These are phyloP conservation scores for Ceraceosorus guamensis DNA, from an alignment of 1,284 basidiomycete species.

Conservation along the genomic window DNA sequence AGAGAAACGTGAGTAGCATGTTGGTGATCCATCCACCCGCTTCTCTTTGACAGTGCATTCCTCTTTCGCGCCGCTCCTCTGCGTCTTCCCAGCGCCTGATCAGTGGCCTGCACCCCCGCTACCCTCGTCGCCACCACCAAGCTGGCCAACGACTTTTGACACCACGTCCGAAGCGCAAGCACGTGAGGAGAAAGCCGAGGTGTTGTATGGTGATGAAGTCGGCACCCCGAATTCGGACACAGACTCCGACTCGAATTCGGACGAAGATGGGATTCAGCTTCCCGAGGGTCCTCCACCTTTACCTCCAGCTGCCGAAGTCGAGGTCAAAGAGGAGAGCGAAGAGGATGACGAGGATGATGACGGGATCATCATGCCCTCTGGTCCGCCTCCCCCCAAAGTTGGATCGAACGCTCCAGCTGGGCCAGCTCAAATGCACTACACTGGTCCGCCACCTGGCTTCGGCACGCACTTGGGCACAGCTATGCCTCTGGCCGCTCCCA, in stretches of 20 bases:
- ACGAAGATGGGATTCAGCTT: conserved; percentile 13
- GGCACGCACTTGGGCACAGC: too few species aligned
- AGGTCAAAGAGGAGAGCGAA: conserved; percentile 15
- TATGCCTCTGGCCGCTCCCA: too few species aligned
- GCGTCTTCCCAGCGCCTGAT: too few species aligned
- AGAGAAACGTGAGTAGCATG: conserved; percentile 54
- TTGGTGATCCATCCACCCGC: too few species aligned
- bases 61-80: too few species aligned
- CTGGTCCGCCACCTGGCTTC: too few species aligned
- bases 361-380: conserved; percentile 40
- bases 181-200: conserved; percentile 9
- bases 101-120: background rate
- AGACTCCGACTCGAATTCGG: conserved; percentile 7
- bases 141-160: conserved; percentile 2
- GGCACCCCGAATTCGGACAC: conserved; percentile 7
- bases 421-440: too few species aligned
- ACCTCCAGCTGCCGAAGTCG: background rate
- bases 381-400: conserved; percentile 14
- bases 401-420: too few species aligned
- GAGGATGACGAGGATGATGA: conserved; percentile 35
- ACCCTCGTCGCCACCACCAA: background rate
- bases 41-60: too few species aligned
- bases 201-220: conserved; percentile 8
- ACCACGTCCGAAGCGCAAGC: conserved; percentile 9
- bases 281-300: conserved; percentile 18